These are phyloP conservation scores for Acrodontium crateriforme DNA, from an alignment of 2,329 filamentous ascomycete genomes.

Conservation along the genomic window DNA sequence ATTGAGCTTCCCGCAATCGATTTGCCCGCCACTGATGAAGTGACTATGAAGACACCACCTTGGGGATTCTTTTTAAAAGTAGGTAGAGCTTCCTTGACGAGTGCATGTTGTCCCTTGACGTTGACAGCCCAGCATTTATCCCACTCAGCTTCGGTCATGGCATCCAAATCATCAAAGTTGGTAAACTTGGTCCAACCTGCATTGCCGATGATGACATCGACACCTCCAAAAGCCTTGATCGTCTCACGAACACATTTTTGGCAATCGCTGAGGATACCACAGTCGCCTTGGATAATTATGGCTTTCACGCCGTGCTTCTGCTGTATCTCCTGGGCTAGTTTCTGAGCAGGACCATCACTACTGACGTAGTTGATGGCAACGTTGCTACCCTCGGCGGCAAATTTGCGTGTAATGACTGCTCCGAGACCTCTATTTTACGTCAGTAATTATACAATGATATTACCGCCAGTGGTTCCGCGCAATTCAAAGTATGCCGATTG, in stretches of 20 bases:
- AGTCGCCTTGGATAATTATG: constrained; percentile 50
- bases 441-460: constrained; percentile 3
- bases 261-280: constrained; percentile 47
- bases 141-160: constrained; percentile 48
- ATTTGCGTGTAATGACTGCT: constrained; percentile 50
- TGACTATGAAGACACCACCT: constrained; percentile 48
- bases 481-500: neutral
- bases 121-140: constrained; percentile 53
- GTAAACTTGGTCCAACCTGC: constrained; percentile 52
- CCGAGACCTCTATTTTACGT: constrained; percentile 50
- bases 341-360: constrained; percentile 44
- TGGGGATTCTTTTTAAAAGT: constrained; percentile 47
- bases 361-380: constrained; percentile 62
- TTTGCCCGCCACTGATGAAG: constrained; percentile 43
- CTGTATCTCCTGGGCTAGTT: constrained; percentile 43
- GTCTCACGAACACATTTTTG: constrained; percentile 44
- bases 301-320: constrained; percentile 38
- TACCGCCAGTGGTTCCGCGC: too few relatives aligned
- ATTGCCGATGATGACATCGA: constrained; percentile 71
- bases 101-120: constrained; percentile 35
- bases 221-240: constrained; percentile 46
- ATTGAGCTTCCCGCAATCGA: constrained; percentile 39
- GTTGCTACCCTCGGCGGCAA: constrained; percentile 54
- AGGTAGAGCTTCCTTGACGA: constrained; percentile 43
- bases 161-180: constrained; percentile 43